A percentile compares a stretch with the other conserved stretches of the same genome.
Conservation (phyloP, 345 rosid species). For the Eucalyptus dawsonii region DNA sequence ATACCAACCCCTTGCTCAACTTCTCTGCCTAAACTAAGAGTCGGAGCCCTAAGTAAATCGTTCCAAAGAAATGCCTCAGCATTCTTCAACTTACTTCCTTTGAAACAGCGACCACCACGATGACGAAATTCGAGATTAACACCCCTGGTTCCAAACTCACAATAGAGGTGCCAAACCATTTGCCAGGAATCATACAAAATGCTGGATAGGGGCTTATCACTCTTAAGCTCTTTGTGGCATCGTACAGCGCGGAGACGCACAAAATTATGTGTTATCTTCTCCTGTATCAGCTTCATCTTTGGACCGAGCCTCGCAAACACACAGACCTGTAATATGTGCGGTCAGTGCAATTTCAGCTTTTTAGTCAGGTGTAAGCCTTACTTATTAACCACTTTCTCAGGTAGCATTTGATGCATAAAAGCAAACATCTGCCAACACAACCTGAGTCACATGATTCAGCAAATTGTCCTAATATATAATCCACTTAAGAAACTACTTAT, state of each 20-base stretch:
- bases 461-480: not conserved
- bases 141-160: slow-evolving; percentile 80
- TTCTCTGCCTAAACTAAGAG: slow-evolving; percentile 38
- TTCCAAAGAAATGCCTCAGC: slow-evolving; percentile 49
- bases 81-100: slow-evolving; percentile 23
- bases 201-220: slow-evolving; percentile 25
- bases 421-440: not conserved
- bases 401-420: not conserved
- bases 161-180: slow-evolving; percentile 55
- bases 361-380: not conserved
- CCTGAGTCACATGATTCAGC: not conserved
- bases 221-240: slow-evolving; percentile 69
- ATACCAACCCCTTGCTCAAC: slow-evolving; percentile 27
- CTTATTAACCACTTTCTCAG: not conserved
- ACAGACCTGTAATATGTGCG: slow-evolving; percentile 34
- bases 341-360: not conserved
- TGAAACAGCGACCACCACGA: slow-evolving; percentile 26
- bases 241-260: slow-evolving; percentile 40
- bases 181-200: slow-evolving; percentile 42
- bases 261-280: slow-evolving; percentile 13
- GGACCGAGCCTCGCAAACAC: slow-evolving; percentile 31
- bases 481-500: not conserved
- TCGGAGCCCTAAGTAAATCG: slow-evolving; percentile 56
- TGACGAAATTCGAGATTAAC: slow-evolving; percentile 36
- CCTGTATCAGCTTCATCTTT: slow-evolving; percentile 11